A percentile compares a stretch with the other conserved stretches of the same genome.
Conservation (phyloP, 2,329 filamentous ascomycete species). For the Canariomyces notabilis region DNA sequence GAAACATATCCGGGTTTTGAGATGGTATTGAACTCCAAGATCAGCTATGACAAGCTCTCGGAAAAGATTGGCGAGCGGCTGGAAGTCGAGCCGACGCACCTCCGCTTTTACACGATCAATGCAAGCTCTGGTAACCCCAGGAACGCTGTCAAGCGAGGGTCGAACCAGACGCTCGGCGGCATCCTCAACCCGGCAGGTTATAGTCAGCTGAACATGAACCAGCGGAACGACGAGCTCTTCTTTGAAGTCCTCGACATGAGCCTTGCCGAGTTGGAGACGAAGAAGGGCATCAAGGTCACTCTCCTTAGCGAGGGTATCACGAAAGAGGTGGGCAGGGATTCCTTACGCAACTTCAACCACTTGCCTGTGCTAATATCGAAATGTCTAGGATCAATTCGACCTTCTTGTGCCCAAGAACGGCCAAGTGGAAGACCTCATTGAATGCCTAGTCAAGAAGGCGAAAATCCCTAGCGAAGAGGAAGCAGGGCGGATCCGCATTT, state of each 20-base stretch:
- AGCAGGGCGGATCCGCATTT: conserved; percentile 68
- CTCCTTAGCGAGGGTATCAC: conserved; percentile 86
- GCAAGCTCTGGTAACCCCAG: conserved; percentile 72
- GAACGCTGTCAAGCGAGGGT: conserved; percentile 65
- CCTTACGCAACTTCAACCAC: conserved; percentile 8
- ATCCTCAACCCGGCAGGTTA: conserved; percentile 75
- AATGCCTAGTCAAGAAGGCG: conserved; percentile 72
- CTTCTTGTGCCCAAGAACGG: conserved; percentile 85
- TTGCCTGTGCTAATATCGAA: conserved; percentile 21
- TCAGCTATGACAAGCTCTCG: conserved; percentile 81
- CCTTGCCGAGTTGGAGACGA: conserved; percentile 85
- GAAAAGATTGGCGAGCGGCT: conserved; percentile 77
- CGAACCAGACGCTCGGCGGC: conserved; percentile 65
- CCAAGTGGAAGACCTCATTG: conserved; percentile 70
- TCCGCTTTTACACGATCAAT: conserved; percentile 88
- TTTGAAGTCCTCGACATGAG: conserved; percentile 95
- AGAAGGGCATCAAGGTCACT: conserved; percentile 77
- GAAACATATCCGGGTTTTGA: conserved; percentile 63
- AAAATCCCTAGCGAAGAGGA: conserved; percentile 69
- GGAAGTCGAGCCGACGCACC: conserved; percentile 72
- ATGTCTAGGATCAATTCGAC: conserved; percentile 69
- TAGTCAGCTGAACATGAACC: conserved; percentile 63
- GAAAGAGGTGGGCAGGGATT: conserved; percentile 67
- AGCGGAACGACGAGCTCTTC: conserved; percentile 73
- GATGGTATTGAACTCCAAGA: conserved; percentile 77